Conservation (phyloP, 1,139 yeast genomes). For the Lodderomyces jiufengensis region DNA sequence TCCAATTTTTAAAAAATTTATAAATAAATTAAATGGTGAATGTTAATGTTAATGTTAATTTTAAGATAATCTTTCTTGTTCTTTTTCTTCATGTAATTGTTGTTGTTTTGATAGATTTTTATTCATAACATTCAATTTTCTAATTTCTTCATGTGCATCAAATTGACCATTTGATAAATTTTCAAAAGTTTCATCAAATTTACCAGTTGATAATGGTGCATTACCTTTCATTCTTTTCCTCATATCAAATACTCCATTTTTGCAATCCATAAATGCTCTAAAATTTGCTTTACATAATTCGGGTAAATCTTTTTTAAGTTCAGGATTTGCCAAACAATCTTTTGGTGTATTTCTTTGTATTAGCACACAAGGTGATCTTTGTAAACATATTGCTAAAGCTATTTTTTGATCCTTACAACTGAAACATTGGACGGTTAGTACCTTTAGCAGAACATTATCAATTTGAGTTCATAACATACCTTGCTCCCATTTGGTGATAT, state of each 20-base stretch:
- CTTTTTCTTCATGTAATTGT: constrained; percentile 20
- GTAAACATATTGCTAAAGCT: constrained; percentile 92
- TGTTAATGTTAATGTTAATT: no score
- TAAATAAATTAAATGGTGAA: constrained; percentile 6
- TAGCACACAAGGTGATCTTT: constrained; percentile 94
- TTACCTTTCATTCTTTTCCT: constrained; percentile 89
- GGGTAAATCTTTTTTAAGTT: constrained; percentile 71
- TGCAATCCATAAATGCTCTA: constrained; percentile 84
- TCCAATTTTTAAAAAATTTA: constrained; percentile 39
- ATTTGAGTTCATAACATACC: no score
- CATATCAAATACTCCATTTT: constrained; percentile 82
- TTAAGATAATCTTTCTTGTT: constrained; percentile 11
- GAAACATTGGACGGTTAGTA: constrained; percentile 4
- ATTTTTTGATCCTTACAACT: constrained; percentile 93
- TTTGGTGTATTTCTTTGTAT: constrained; percentile 87
- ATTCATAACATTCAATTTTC: constrained; percentile 58
- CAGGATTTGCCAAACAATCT: constrained; percentile 80
- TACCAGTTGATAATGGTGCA: constrained; percentile 90
- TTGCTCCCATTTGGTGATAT: constrained; percentile 37
- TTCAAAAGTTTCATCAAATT: constrained; percentile 81
- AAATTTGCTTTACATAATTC: constrained; percentile 85
- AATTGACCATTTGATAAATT: constrained; percentile 77
- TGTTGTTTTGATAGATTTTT: constrained; percentile 36
- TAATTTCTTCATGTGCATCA: constrained; percentile 76
- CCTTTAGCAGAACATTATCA: no score